Evolutionary conservation across 2,329 filamentous ascomycete species (phyloP).

Genomic region (Leptographium wingfieldii): DNA sequence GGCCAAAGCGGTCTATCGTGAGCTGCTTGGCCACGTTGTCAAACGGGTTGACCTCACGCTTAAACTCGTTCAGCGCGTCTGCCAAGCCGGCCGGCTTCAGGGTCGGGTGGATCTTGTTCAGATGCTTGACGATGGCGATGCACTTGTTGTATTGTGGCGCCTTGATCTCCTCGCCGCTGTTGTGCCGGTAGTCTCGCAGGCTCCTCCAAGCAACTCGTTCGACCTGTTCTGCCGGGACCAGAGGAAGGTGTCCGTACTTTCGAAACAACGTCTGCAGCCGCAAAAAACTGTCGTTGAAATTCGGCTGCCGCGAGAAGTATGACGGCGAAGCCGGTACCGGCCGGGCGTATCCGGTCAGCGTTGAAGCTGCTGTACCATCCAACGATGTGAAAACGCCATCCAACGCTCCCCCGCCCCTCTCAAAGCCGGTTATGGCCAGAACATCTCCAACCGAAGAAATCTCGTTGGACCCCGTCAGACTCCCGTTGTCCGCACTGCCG

Average conservation of each 20-base stretch:
- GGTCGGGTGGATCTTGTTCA: conserved; percentile 75
- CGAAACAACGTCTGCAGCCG: conserved; percentile 58
- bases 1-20: conserved; percentile 62
- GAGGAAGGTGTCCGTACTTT: conserved; percentile 62
- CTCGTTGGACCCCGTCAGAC: neutral
- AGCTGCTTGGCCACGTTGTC: conserved; percentile 50
- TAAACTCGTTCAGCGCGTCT: conserved; percentile 54
- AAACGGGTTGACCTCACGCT: conserved; percentile 60
- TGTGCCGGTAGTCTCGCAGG: conserved; percentile 59
- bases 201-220: conserved; percentile 72
- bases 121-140: conserved; percentile 58
- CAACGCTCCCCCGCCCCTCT: neutral
- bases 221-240: conserved; percentile 49
- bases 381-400: neutral
- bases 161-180: conserved; percentile 59
- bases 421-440: neutral
- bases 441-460: neutral
- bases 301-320: conserved; percentile 83
- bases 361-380: too few relatives aligned
- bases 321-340: conserved; percentile 74
- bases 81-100: conserved; percentile 60
- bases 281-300: conserved; percentile 77
- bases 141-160: conserved; percentile 68
- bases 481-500: neutral
- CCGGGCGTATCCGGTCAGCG: conserved; percentile 41